These are phyloP conservation scores for Schizochytrium sp. DNA, from an alignment of 108 stramenopile genomes.

Conservation along the genomic window DNA sequence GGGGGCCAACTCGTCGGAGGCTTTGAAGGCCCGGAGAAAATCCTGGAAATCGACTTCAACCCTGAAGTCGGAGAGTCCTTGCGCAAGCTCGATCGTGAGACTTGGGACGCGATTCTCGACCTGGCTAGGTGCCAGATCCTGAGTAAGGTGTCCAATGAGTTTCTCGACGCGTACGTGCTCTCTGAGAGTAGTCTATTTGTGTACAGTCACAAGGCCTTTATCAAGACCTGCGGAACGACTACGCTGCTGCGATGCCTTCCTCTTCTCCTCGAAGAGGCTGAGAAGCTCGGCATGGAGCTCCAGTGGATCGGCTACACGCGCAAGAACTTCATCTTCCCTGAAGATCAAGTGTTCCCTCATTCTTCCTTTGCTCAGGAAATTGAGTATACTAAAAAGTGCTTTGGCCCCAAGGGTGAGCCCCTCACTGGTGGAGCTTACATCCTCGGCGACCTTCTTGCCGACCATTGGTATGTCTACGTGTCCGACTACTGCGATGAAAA, in stretches of 20 bases:
- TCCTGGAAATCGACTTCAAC: conserved; percentile 80
- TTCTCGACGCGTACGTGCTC: conserved; percentile 97
- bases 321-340: conserved; percentile 98
- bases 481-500: conserved; percentile 94
- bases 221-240: conserved; percentile 99
- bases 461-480: conserved; percentile 99
- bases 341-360: conserved; percentile 88
- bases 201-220: conserved; percentile 95
- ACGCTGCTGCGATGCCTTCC: conserved; percentile 96
- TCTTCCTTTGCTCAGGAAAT: conserved; percentile 66
- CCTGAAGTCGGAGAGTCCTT: conserved; percentile 82
- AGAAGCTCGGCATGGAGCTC: conserved; percentile 86
- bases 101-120: conserved; percentile 89
- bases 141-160: conserved; percentile 86
- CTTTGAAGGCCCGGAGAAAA: conserved; percentile 82
- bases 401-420: conserved; percentile 11
- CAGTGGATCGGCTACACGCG: conserved; percentile 99
- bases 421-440: conserved; percentile 95
- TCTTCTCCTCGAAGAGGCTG: conserved; percentile 87
- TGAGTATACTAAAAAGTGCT: conserved; percentile 59
- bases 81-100: conserved; percentile 81
- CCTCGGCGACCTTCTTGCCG: conserved; percentile 95
- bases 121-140: conserved; percentile 97
- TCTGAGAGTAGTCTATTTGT: conserved; percentile 97
- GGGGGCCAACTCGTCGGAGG: conserved; percentile 17